Conservation (phyloP, 192 early-diverging fungal genomes). For the Spinellus fusiger region DNA sequence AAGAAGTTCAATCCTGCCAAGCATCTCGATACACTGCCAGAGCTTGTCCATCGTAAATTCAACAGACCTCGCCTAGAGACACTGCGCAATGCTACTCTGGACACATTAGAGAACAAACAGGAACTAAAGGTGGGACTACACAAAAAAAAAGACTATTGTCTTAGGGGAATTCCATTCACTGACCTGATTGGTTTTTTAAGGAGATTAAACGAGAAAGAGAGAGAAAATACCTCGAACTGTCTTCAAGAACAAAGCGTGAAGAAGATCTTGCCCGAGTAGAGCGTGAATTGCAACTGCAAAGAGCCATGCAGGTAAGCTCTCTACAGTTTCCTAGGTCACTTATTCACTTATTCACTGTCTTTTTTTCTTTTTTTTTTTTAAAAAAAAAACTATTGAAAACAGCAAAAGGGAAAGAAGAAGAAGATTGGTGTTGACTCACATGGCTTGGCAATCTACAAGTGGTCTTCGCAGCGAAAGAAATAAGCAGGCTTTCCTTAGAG, state of each 20-base stretch:
- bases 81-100: constrained; percentile 42
- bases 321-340: constrained; percentile 1
- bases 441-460: constrained; percentile 88
- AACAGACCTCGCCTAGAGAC: constrained; percentile 67
- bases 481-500: constrained; percentile 38
- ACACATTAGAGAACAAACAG: constrained; percentile 12
- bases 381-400: not conserved
- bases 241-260: constrained; percentile 71
- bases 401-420: constrained; percentile 72
- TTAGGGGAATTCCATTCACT: not conserved
- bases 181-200: constrained; percentile 26
- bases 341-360: not conserved
- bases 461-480: constrained; percentile 84
- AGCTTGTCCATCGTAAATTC: constrained; percentile 72
- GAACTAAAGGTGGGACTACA: not conserved
- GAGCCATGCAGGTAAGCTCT: constrained; percentile 57
- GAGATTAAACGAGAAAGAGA: constrained; percentile 46
- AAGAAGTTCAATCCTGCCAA: constrained; percentile 70
- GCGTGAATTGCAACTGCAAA: constrained; percentile 74
- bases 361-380: no score
- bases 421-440: constrained; percentile 78
- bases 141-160: not conserved
- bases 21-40: constrained; percentile 78
- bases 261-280: constrained; percentile 63
- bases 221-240: constrained; percentile 57